Percentiles rank a stretch among this genome's conserved stretches.
Conservation (phyloP, 1,139 yeast species). For the Lodderomyces parapsilosis region DNA sequence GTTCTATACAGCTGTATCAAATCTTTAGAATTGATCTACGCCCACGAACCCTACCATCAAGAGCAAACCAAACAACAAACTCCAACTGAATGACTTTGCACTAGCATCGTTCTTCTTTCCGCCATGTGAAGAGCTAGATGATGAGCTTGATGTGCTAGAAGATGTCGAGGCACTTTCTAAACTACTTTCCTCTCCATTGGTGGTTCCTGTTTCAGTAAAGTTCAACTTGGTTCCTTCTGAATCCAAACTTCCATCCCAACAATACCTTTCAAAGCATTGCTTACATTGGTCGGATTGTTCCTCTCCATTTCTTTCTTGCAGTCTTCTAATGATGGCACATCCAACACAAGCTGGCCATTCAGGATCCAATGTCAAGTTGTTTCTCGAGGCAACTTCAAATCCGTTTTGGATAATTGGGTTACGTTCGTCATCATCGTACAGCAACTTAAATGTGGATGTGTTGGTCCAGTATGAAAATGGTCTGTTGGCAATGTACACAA, state of each 20-base stretch:
- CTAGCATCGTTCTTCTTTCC: constrained; percentile 5
- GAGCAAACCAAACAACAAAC: constrained; percentile 12
- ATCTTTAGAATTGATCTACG: neutral
- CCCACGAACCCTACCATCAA: constrained; percentile 2
- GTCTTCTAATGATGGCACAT: constrained; percentile 84
- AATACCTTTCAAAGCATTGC: constrained; percentile 68
- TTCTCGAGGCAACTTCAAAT: constrained; percentile 71
- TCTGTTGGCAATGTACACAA: constrained; percentile 78
- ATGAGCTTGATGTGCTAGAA: neutral
- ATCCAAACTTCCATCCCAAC: constrained; percentile 67
- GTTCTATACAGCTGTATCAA: neutral
- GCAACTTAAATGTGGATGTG: constrained; percentile 68
- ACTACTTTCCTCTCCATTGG: constrained; percentile 28
- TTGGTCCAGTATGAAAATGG: constrained; percentile 69
- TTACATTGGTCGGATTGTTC: constrained; percentile 71
- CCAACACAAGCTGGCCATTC: constrained; percentile 82
- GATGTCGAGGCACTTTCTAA: constrained; percentile 1
- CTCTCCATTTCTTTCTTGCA: constrained; percentile 68
- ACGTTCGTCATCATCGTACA: constrained; percentile 59
- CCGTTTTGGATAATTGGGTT: constrained; percentile 71
- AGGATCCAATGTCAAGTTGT: constrained; percentile 67
- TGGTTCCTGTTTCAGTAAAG: constrained; percentile 50
- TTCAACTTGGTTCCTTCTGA: constrained; percentile 23
- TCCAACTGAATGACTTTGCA: constrained; percentile 12
- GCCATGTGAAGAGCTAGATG: neutral